phyloP scores from a whole-genome alignment of 495 filamentous ascomycete species.

The Xylaria scruposa region DNA sequence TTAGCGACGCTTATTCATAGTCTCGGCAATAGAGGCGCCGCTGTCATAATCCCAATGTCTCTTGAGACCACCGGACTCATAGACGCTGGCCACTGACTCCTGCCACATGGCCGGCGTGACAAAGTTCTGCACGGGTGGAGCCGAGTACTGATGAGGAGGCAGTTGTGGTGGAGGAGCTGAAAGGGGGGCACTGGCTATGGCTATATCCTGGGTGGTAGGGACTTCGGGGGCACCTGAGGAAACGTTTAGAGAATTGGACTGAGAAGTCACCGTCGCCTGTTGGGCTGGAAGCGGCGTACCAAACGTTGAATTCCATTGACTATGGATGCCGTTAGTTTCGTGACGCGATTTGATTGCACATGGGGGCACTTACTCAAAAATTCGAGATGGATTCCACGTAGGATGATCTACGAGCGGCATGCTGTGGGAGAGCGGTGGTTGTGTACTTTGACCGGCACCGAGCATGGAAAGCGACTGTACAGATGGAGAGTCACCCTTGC shows the following conservation, averaged over 20 bases:
- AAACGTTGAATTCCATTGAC: slow-evolving; percentile 93
- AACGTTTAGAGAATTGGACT: slow-evolving; percentile 51
- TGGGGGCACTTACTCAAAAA: slow-evolving; percentile 98
- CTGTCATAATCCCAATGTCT: slow-evolving; percentile 71
- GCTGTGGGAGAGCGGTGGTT: slow-evolving; percentile 51
- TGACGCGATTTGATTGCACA: too few species aligned
- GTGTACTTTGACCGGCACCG: slow-evolving; percentile 59
- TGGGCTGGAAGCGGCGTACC: slow-evolving; percentile 65
- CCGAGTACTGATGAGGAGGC: slow-evolving; percentile 52
- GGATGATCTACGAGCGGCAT: slow-evolving; percentile 70
- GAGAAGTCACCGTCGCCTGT: slow-evolving; percentile 46
- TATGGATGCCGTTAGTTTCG: slow-evolving; percentile 52
- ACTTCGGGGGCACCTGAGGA: slow-evolving; percentile 57
- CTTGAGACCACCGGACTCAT: slow-evolving; percentile 74
- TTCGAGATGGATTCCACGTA: slow-evolving; percentile 88
- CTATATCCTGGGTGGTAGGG: slow-evolving; percentile 57
- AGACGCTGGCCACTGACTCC: slow-evolving; percentile 89
- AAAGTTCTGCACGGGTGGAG: slow-evolving; percentile 64
- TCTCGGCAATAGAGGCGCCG: slow-evolving; percentile 33
- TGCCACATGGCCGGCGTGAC: slow-evolving; percentile 97
- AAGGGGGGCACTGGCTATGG: slow-evolving; percentile 55
- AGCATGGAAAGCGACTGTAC: slow-evolving; percentile 81
- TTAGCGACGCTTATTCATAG: slow-evolving; percentile 39
- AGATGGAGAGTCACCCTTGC: slow-evolving; percentile 80
- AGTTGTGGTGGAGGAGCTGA: slow-evolving; percentile 62